Evolutionary conservation across 1,284 basidiomycete genomes (phyloP), one percentile per base, ranked within the genome.

Genomic region (Melanopsichium pennsylvanicum): DNA sequence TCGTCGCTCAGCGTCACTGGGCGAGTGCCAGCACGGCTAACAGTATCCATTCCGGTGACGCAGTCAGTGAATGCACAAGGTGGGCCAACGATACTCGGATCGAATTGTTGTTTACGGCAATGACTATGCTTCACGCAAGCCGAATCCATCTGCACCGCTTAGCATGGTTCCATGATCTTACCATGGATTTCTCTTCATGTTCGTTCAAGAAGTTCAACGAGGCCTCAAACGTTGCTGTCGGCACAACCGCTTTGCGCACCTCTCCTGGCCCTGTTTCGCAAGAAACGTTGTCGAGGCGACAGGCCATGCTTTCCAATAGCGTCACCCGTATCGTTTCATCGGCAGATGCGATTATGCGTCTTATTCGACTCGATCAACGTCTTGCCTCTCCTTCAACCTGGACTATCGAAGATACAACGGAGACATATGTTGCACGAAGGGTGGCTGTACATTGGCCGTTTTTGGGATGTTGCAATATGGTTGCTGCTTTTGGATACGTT

Each of bases 171-270:
- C 38, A 33, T 12, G 52, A 56, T 27, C 33, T 56, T 5, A 46
- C 43, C 15, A 56, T 56, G 52, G 52, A 56, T 36, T 46, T 56
- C 22, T 34, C 33, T 7, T 47, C 52, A 18, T 56, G 52, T 32
- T 56, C 52, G 18, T 56, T 56, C 52, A 46, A 46, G 21, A 36
- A 16, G 9, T 34, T 33, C 16, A 38, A 39, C 27, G 25, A 27
- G 27, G 26, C 16, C 23, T 12, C 26, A n/a, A n/a, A n/a, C 9
- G 6, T 0, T 18, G 12, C 13, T n/a, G 41, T 33, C 15, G 10
- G 41, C 19, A 12, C 16, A 8, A n/a, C 37, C 27, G 27, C n/a
- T n/a, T n/a, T n/a, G n/a, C n/a, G n/a, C n/a, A n/a, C n/a, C n/a
- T n/a, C n/a, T n/a, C n/a, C n/a, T n/a, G n/a, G n/a, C n/a, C n/a